These are phyloP conservation scores for Trypanosoma avium DNA, from an alignment of 208 protist species.

Conservation along the genomic window DNA sequence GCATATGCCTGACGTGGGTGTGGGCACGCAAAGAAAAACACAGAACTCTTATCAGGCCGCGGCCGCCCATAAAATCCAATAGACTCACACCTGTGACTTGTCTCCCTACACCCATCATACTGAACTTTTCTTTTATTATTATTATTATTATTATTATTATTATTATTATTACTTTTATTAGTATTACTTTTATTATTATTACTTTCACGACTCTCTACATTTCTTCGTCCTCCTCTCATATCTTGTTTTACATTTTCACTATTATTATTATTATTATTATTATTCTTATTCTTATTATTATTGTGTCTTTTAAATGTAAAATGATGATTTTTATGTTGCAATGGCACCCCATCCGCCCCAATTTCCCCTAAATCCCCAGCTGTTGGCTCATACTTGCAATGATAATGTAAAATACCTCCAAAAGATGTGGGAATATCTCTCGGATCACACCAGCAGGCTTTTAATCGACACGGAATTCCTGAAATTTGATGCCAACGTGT, in stretches of 20 bases:
- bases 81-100: conserved; percentile 60
- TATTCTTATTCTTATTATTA: no score
- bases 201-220: no score
- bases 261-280: no score
- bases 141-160: no score
- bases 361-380: conserved; percentile 21
- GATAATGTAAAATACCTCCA: conserved; percentile 77
- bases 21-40: conserved; percentile 29
- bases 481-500: conserved; percentile 21
- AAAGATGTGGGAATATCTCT: conserved; percentile 48
- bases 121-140: conserved; percentile 12
- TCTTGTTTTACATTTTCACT: no score
- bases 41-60: conserved; percentile 26
- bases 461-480: conserved; percentile 33
- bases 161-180: no score
- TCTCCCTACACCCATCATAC: conserved; percentile 72
- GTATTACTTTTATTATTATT: no score
- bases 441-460: conserved; percentile 83
- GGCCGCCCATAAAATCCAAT: conserved; percentile 28
- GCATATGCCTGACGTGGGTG: conserved; percentile 14
- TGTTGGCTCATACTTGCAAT: conserved; percentile 57
- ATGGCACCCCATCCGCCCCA: conserved; percentile 3
- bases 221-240: no score
- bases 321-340: no score
- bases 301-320: no score